phyloP scores from a whole-genome alignment of 768 basidiomycete species.

The Terana coerulea region DNA sequence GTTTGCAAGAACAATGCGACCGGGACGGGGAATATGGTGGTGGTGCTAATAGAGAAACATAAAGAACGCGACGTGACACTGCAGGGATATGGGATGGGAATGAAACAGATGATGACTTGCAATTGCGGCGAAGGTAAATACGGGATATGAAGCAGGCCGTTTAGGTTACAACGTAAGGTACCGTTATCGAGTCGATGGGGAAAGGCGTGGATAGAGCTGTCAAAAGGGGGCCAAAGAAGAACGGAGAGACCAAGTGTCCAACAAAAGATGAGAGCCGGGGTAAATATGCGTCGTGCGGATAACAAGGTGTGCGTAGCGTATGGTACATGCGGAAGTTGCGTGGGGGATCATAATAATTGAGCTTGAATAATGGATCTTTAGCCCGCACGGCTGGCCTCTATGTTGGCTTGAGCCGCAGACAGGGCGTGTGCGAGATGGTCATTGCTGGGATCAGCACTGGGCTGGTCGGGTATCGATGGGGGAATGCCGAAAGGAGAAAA shows the following conservation, averaged over 20 bases:
- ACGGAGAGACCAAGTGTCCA: conserved; percentile 14
- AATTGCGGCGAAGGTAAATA: conserved; percentile 9
- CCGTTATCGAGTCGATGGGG: conserved; percentile 11
- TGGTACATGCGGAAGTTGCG: conserved; percentile 22
- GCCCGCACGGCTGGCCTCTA: conserved; percentile 47
- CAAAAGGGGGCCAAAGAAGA: conserved; percentile 6
- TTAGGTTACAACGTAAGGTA: conserved; percentile 16
- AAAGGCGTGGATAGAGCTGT: conserved; percentile 15
- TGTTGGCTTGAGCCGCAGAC: conserved; percentile 25
- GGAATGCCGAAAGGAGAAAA: conserved; percentile 37
- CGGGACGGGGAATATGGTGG: conserved; percentile 1
- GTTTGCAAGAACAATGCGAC: conserved; percentile 14
- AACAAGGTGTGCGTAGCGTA: conserved; percentile 19
- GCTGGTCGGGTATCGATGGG: conserved; percentile 30
- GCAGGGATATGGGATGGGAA: conserved; percentile 3
- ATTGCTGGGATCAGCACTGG: conserved; percentile 25
- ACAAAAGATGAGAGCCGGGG: conserved; percentile 17
- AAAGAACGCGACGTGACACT: conserved; percentile 1
- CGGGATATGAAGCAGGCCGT: conserved; percentile 11
- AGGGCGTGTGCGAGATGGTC: conserved; percentile 22
- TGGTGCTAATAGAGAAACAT: conserved; percentile 6
- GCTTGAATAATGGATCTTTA: conserved; percentile 26
- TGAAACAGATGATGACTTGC: neutral
- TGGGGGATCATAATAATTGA: neutral
- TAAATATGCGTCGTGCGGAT: conserved; percentile 24